These are phyloP conservation scores for Boechera divaricarpa DNA, from an alignment of 345 rosid genomes.

Conservation along the genomic window DNA sequence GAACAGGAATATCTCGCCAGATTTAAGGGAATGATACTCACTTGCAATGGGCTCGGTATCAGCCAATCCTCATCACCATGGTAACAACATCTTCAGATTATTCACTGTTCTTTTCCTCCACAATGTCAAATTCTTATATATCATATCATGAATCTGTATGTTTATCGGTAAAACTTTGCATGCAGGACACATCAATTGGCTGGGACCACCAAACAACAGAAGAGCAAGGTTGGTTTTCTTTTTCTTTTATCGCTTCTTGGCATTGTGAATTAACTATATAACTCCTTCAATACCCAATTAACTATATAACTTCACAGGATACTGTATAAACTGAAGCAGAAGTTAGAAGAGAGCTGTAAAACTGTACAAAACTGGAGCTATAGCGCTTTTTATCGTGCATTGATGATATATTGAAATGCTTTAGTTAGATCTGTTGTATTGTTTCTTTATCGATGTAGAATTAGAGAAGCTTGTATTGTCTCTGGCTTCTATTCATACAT, in stretches of 20 bases:
- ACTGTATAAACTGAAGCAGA: slow-evolving; percentile 38
- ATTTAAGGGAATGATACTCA: slow-evolving; percentile 90
- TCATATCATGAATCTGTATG: slow-evolving; percentile 17
- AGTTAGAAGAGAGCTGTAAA: slow-evolving; percentile 38
- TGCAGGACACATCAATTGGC: slow-evolving; percentile 62
- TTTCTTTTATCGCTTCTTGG: background rate
- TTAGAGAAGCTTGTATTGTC: slow-evolving; percentile 20
- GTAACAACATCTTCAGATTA: slow-evolving; percentile 44
- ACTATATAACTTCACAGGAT: slow-evolving; percentile 26
- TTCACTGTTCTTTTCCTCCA: slow-evolving; percentile 18
- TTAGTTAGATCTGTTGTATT: slow-evolving; percentile 31
- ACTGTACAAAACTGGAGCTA: slow-evolving; percentile 41
- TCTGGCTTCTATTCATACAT: slow-evolving; percentile 33
- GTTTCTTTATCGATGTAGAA: slow-evolving; percentile 29
- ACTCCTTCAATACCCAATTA: background rate
- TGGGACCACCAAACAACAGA: slow-evolving; percentile 53
- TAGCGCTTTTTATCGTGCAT: background rate
- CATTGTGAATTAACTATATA: background rate
- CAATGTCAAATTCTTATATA: slow-evolving; percentile 14
- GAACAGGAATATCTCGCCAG: slow-evolving; percentile 81
- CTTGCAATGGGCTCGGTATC: slow-evolving; percentile 92
- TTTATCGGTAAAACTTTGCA: slow-evolving; percentile 18
- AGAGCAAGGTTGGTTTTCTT: slow-evolving; percentile 43
- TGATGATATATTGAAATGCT: slow-evolving; percentile 28
- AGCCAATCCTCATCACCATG: slow-evolving; percentile 60